These are phyloP conservation scores for Aspergillus baeticus DNA, from an alignment of 495 filamentous ascomycete species.

Conservation along the genomic window DNA sequence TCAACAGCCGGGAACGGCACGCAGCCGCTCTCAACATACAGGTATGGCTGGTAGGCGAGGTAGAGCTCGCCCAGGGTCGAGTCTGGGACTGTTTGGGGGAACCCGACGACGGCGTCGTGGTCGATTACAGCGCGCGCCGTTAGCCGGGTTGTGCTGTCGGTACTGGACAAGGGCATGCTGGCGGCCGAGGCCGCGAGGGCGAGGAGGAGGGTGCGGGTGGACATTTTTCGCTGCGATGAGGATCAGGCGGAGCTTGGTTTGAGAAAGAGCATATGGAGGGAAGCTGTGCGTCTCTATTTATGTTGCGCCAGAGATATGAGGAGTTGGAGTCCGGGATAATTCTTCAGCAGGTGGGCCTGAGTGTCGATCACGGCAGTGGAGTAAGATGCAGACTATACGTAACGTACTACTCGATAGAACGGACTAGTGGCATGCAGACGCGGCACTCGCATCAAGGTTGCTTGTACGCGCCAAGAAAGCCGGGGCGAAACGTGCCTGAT, in stretches of 20 bases:
- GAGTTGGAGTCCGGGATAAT: neutral
- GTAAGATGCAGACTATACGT: neutral
- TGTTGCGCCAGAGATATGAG: too few relatives aligned
- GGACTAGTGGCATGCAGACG: too few relatives aligned
- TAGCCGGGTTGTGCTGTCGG: slow-evolving; percentile 9
- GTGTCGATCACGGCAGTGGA: slow-evolving; percentile 2
- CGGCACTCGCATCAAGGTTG: too few relatives aligned
- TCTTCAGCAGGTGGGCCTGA: neutral
- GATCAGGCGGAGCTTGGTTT: too few relatives aligned
- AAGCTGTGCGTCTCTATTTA: too few relatives aligned
- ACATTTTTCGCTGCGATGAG: too few relatives aligned
- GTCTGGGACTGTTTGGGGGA: slow-evolving; percentile 47
- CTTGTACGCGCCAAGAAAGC: neutral
- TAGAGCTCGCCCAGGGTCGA: slow-evolving; percentile 40
- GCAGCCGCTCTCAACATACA: slow-evolving; percentile 52
- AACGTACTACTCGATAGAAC: neutral
- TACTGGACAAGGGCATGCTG: slow-evolving; percentile 3
- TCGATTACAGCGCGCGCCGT: slow-evolving; percentile 35
- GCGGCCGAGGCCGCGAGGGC: slow-evolving; percentile 18
- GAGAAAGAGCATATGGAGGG: too few relatives aligned
- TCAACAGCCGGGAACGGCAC: slow-evolving; percentile 57
- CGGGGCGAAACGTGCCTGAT: slow-evolving; percentile 2
- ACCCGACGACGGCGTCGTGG: slow-evolving; percentile 45
- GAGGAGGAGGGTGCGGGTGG: slow-evolving; percentile 16
- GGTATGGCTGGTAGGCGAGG: slow-evolving; percentile 48